Evolutionary conservation across 306 rosid species (phyloP).

Genomic region (Cicer bijugum): DNA sequence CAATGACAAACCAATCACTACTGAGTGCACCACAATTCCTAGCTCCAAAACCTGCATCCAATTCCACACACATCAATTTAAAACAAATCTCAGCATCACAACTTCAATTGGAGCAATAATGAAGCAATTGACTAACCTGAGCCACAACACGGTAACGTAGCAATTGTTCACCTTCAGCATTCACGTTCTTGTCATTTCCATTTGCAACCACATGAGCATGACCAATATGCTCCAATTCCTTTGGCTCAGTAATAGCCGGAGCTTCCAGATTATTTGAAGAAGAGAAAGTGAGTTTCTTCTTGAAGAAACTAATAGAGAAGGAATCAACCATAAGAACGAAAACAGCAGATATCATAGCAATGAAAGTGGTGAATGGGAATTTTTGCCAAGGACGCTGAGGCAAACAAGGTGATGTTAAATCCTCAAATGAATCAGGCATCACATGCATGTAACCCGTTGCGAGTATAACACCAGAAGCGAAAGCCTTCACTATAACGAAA

Average conservation of each 20-base stretch:
- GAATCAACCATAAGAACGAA: conserved; percentile 68
- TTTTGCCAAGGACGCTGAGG: conserved; percentile 61
- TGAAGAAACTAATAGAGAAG: conserved; percentile 50
- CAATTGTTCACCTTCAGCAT: conserved; percentile 35
- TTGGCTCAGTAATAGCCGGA: neutral
- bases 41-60: conserved; percentile 61
- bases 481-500: conserved; percentile 60
- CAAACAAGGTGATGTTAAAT: conserved; percentile 56
- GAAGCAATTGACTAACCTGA: conserved; percentile 50
- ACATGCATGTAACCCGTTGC: conserved; percentile 84
- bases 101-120: neutral
- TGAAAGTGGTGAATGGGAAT: conserved; percentile 65
- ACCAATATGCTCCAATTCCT: conserved; percentile 13
- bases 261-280: neutral
- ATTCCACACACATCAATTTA: neutral
- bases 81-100: too few species aligned
- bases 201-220: neutral
- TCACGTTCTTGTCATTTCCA: neutral
- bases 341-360: conserved; percentile 68
- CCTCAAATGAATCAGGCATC: conserved; percentile 58
- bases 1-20: conserved; percentile 77
- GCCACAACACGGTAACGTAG: conserved; percentile 61
- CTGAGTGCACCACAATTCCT: conserved; percentile 79
- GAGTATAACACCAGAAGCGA: conserved; percentile 73
- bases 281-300: conserved; percentile 33